Base-by-base conservation (phyloP, 2,329 filamentous ascomycete genomes). In the Phialocephala subalpina region DNA sequence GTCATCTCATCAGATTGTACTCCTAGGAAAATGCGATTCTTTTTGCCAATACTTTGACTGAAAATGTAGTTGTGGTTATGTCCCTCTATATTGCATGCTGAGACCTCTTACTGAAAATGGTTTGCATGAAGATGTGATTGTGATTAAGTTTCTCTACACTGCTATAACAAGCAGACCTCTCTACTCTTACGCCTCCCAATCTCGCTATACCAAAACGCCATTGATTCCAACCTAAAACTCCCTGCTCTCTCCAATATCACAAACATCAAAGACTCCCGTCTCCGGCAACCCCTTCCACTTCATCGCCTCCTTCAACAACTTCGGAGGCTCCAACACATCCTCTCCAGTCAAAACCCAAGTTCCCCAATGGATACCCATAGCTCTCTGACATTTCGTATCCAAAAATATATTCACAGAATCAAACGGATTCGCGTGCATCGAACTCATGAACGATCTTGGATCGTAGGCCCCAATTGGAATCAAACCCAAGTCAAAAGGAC, bases 401-500 rank as follows among this genome's bases (percentile, higher is more conserved):
- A 83, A 78, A 78, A 97, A 97, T 72, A 98, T 97, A 73, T 96
- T 93, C 42, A 97, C 94, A 0, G 90, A 87, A 76, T 98, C 95
- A 71, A 88, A 90, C 0, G 95, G 95, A 76, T 97, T 92, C 8
- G 92, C 91, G 77, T 98, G 95, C 85, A 97, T 90, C 22, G 88
- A 82, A 56, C 90, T 93, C 83, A 96, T 94, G 68, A 96, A 77
- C 64, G 78, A 79, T 27, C 92, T 84, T 0, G 92, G 92, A 66
- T 87, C 83, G 78, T 97, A 97, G 1, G 94, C 95, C 61, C 95
- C 95, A 72, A 98, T 97, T 45, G 95, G 95, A 70, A 98, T 96
- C 63, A 97, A 81, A 0, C 95, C 95, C 7, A 98, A 86, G 77
- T 97, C 93, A 74, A 97, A 97, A 0, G 93, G 93, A 0, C 95